Conservation (phyloP, 208 protist species). For the Trypanosoma cruzi region DNA sequence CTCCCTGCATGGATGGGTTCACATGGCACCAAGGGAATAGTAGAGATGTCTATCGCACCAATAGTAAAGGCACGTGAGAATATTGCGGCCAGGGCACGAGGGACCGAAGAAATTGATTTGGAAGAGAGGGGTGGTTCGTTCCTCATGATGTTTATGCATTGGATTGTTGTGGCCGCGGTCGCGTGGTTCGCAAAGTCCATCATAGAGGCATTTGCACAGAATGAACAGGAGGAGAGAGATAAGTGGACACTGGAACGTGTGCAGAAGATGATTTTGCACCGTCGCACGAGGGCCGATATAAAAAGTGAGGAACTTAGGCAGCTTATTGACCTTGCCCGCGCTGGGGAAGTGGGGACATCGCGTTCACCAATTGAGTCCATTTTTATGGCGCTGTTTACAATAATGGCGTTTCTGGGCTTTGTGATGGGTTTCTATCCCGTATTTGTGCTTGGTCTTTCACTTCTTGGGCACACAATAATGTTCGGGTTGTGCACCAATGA, state of each 20-base stretch:
- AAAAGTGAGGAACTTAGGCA: conserved; percentile 18
- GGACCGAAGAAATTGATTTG: conserved; percentile 1
- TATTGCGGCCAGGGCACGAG: conserved; percentile 61
- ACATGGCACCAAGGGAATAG: conserved; percentile 24
- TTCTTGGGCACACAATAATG: conserved; percentile 51
- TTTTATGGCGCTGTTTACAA: conserved; percentile 3
- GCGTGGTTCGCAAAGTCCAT: conserved; percentile 87
- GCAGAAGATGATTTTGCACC: conserved; percentile 11
- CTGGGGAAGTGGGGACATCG: not conserved
- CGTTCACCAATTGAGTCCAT: conserved; percentile 2
- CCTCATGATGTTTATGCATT: conserved; percentile 48
- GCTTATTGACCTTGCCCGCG: conserved; percentile 22
- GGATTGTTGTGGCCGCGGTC: conserved; percentile 65
- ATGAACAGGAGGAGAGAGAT: conserved; percentile 64
- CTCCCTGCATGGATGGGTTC: conserved; percentile 21
- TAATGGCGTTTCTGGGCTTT: conserved; percentile 30
- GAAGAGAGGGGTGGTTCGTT: conserved; percentile 38
- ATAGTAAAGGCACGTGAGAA: conserved; percentile 66
- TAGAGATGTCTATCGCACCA: conserved; percentile 42
- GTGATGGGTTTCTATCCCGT: conserved; percentile 26
- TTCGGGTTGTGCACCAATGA: conserved; percentile 37
- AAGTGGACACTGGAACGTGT: conserved; percentile 29
- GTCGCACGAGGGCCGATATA: conserved; percentile 10
- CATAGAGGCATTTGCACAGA: conserved; percentile 79
- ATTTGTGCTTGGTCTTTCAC: conserved; percentile 37